These are phyloP conservation scores for Solanum arcanum DNA, from an alignment of 257 asterid genomes.

Conservation along the genomic window DNA sequence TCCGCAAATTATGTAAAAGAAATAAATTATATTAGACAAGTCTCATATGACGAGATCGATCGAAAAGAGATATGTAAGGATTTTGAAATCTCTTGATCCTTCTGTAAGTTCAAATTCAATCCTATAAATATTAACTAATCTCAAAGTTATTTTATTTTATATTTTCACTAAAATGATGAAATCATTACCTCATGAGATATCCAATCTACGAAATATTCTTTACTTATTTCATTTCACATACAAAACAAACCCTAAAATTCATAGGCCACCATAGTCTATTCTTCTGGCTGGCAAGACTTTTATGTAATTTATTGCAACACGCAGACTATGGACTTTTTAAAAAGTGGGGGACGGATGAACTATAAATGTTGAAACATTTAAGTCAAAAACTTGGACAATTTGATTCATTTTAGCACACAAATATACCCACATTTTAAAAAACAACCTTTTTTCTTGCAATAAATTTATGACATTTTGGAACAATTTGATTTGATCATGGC, in stretches of 20 bases:
- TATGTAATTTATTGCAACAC: not conserved
- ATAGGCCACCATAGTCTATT: not conserved
- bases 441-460: not conserved
- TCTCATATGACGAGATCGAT: fast-evolving
- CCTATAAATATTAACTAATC: too few species aligned
- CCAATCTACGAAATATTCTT: too few species aligned
- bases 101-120: too few species aligned
- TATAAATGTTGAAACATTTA: not conserved
- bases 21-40: too few species aligned
- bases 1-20: too few species aligned
- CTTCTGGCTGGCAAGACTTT: not conserved
- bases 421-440: not conserved
- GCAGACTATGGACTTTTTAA: not conserved
- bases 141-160: too few species aligned
- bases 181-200: too few species aligned
- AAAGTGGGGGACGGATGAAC: not conserved
- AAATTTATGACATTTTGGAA: not conserved
- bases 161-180: too few species aligned
- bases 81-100: too few species aligned
- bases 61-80: too few species aligned
- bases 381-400: not conserved
- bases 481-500: not conserved
- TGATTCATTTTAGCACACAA: not conserved
- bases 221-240: not conserved
- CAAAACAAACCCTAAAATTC: not conserved